Evolutionary conservation across 139 green algal species (phyloP), one percentile per base, ranked within the genome.

Genomic region (Pleodorina starrii): DNA sequence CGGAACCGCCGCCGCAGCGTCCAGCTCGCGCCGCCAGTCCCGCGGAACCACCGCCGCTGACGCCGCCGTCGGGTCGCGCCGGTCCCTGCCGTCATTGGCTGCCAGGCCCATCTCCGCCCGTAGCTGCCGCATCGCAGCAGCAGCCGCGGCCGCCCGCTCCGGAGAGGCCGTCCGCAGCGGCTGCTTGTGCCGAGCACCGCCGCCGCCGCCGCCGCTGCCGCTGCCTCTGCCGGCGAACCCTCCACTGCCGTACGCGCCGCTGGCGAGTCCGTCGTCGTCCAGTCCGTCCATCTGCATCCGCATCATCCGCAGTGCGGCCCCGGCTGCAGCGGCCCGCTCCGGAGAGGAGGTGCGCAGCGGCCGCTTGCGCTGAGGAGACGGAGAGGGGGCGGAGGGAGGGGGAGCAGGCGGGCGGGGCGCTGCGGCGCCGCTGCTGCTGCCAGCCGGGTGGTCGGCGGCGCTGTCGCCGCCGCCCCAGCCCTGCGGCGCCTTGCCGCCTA

Each of bases 11-110:
- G 40, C 54, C 42, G 60, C 60, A 5, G 27, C 76, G 5, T 77
- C 27, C 42, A 87, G 40, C 60, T 87, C 80, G 9, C 43, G 29
- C 27, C 80, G 80, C 80, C 80, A 87, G 80, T 87, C 60, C 1
- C 80, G 80, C 7, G 80, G 42, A 29, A 42, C 42, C 11, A 87
- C 60, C 42, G 43, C 27, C 38, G 38, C 38, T 7, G 54, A 36
- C 46, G 75, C 11, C 1, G n/a, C 76, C 17, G n/a, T 32, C 2
- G 25, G 44, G 25, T 21, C 42, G 27, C 23, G 5, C 32, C 29
- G 4, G 21, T 63, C 50, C 7, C 48, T 72, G 80, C 60, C 80
- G 1, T 77, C 80, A 29, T 77, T 87, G 29, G 43, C 59, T 59
- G 79, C 27, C 29, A 86, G 38, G 38, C 79, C 79, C 57, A 50